Percentiles rank a stretch among this genome's conserved stretches.
Evolutionary conservation across 2,329 filamentous ascomycete species (phyloP).

Genomic region (Elsinoe fawcettii): DNA sequence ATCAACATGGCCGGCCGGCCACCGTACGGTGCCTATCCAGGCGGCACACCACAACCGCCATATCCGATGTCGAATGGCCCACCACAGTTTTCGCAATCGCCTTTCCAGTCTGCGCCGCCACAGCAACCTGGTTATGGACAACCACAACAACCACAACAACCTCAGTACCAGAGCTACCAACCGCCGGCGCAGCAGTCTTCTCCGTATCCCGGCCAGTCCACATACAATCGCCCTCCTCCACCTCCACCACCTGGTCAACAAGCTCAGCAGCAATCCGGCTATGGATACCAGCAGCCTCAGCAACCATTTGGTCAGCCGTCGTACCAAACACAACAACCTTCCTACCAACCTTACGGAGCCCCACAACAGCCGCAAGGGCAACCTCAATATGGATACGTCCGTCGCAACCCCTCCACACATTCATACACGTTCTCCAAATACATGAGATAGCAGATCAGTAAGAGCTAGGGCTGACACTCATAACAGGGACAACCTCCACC

Average conservation of each 20-base stretch:
- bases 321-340: constrained; percentile 19
- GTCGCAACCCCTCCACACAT: constrained; percentile 19
- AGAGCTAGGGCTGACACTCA: constrained; percentile 15
- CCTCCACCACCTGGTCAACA: constrained; percentile 25
- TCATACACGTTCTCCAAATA: background rate
- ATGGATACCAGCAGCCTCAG: constrained; percentile 21
- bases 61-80: constrained; percentile 37
- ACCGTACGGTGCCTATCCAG: constrained; percentile 22
- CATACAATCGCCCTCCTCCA: constrained; percentile 33
- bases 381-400: constrained; percentile 21
- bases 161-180: constrained; percentile 23
- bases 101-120: constrained; percentile 4
- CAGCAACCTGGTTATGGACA: constrained; percentile 25
- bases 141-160: constrained; percentile 26
- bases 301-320: constrained; percentile 19
- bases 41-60: constrained; percentile 28
- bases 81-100: constrained; percentile 21
- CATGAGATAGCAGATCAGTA: background rate
- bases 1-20: constrained; percentile 22
- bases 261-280: constrained; percentile 14
- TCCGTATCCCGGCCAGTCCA: constrained; percentile 13
- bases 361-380: constrained; percentile 22
- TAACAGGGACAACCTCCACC: constrained; percentile 13
- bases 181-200: constrained; percentile 29
- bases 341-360: background rate